Conservation (phyloP, 441 rosid species). For the Flueggea neowawraea region DNA sequence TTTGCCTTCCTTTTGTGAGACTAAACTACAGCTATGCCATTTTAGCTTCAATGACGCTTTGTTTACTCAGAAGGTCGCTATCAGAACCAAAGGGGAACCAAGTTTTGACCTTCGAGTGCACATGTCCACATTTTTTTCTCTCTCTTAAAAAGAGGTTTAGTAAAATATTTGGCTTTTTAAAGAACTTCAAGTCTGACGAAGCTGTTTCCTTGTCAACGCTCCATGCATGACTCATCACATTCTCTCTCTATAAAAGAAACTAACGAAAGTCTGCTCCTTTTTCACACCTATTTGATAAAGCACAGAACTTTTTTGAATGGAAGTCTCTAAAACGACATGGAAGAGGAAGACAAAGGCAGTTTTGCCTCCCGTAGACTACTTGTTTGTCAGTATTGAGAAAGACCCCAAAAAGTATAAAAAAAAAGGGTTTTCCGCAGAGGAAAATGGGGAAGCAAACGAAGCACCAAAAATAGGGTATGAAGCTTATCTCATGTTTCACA, state of each 20-base stretch:
- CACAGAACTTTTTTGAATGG: too few species aligned
- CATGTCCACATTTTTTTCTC: not conserved
- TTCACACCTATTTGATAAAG: not conserved
- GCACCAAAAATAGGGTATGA: too few species aligned
- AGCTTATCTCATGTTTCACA: conserved; percentile 4
- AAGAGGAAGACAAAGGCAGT: conserved; percentile 6
- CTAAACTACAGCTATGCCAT: not conserved
- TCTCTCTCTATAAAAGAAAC: conserved; percentile 10
- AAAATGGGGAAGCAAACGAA: too few species aligned
- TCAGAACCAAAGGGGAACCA: conserved; percentile 17
- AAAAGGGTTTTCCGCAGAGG: not conserved
- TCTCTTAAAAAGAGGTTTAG: conserved; percentile 10
- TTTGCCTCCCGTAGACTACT: conserved; percentile 33
- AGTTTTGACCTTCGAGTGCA: conserved; percentile 26
- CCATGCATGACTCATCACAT: conserved; percentile 25
- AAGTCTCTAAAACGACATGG: not conserved
- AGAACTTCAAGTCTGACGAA: conserved; percentile 7
- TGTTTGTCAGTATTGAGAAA: conserved; percentile 36
- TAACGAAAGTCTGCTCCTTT: not conserved
- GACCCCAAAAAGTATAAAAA: conserved; percentile 15
- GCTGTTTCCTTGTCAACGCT: conserved; percentile 28
- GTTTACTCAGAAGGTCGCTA: conserved; percentile 11
- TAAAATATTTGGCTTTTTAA: too few species aligned
- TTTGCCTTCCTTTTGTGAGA: not conserved
- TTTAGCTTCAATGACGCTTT: conserved; percentile 1